A percentile compares a stretch with the other conserved stretches of the same genome.
Evolutionary conservation across 371 early-diverging fungal genomes (phyloP).

Genomic region (Conidiobolus incongruus): DNA sequence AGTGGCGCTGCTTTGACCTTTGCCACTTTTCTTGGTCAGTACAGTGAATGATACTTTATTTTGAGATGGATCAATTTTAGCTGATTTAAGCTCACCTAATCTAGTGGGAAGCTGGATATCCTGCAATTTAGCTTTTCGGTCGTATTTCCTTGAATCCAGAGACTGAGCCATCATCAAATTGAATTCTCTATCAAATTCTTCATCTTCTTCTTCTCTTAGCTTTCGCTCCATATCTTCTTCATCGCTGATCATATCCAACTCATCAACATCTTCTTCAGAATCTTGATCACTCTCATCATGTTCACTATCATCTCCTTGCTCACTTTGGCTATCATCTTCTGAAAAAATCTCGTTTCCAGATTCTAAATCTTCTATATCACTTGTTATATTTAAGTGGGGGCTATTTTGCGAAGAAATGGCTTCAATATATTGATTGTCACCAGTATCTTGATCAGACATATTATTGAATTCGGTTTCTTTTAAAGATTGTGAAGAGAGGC

Average conservation of each 20-base stretch:
- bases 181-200: constrained; percentile 53
- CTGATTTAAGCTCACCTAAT: constrained; percentile 6
- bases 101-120: constrained; percentile 56
- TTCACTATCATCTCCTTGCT: constrained; percentile 11
- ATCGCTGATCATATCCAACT: constrained; percentile 5
- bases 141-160: constrained; percentile 52
- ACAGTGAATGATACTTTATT: constrained; percentile 64
- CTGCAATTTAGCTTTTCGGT: constrained; percentile 40
- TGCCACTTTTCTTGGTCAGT: constrained; percentile 25
- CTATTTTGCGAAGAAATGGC: not conserved
- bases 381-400: constrained; percentile 5
- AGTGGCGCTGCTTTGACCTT: constrained; percentile 5
- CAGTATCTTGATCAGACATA: too few relatives aligned
- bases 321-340: constrained; percentile 13
- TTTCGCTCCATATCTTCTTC: constrained; percentile 20
- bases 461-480: too few relatives aligned
- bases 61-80: constrained; percentile 7
- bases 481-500: too few relatives aligned
- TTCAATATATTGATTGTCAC: not conserved
- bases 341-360: constrained; percentile 11
- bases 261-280: constrained; percentile 1
- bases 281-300: constrained; percentile 1
- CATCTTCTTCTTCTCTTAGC: constrained; percentile 22
- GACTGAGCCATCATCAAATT: constrained; percentile 63
- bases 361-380: constrained; percentile 20